Conservation (phyloP, 179 eudicot species). For the Spergularia azorica region DNA sequence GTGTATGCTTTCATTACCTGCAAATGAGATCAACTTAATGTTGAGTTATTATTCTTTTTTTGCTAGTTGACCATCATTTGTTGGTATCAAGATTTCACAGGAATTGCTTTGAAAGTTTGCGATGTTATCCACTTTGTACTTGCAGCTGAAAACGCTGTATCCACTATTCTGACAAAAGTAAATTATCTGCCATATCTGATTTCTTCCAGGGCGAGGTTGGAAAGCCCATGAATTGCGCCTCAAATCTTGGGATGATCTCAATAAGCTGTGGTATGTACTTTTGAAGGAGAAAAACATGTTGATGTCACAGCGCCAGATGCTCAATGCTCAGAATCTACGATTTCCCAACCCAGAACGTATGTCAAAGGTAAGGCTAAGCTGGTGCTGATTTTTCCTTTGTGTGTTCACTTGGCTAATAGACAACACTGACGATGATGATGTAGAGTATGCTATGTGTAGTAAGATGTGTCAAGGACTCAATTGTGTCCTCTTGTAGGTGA, state of each 20-base stretch:
- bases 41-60: too few species aligned
- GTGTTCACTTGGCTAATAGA: too few species aligned
- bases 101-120: background rate
- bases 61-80: too few species aligned
- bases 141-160: background rate
- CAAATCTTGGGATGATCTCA: slow-evolving; percentile 93
- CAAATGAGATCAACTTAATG: too few species aligned
- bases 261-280: slow-evolving; percentile 89
- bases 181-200: background rate
- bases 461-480: too few species aligned
- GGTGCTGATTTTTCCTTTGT: background rate
- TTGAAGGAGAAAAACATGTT: slow-evolving; percentile 94
- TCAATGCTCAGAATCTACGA: slow-evolving; percentile 78
- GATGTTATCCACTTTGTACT: background rate
- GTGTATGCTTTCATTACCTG: too few species aligned
- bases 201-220: slow-evolving; percentile 68
- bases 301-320: slow-evolving; percentile 96
- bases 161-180: background rate
- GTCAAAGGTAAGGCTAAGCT: slow-evolving; percentile 54
- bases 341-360: slow-evolving; percentile 95
- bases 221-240: slow-evolving; percentile 89
- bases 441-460: too few species aligned
- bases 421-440: too few species aligned
- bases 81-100: too few species aligned
- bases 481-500: too few species aligned